Conservation (phyloP, 441 rosid genomes). For the Codiaeum variegatum region DNA sequence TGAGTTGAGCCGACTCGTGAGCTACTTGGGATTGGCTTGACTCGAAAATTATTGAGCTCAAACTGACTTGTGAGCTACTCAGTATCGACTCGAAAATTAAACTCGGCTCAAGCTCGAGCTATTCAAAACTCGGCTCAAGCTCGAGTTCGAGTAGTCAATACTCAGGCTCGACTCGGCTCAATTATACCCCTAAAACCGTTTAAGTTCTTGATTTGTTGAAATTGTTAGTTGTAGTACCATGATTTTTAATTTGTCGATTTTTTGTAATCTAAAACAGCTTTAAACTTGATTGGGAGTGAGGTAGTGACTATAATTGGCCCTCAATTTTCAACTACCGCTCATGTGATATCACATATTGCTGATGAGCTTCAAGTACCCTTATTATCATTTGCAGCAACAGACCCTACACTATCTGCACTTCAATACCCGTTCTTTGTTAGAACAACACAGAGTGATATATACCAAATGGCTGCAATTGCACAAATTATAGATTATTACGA, state of each 20-base stretch:
- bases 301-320: constrained; percentile 83
- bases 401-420: constrained; percentile 68
- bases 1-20: too few relatives aligned
- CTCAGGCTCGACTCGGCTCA: too few relatives aligned
- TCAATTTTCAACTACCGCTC: constrained; percentile 69
- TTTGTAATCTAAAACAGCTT: constrained; percentile 32
- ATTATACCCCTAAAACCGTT: too few relatives aligned
- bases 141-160: too few relatives aligned
- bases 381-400: constrained; percentile 74
- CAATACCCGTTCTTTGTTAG: constrained; percentile 77
- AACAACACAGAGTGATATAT: constrained; percentile 70
- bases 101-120: too few relatives aligned
- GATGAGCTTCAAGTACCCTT: constrained; percentile 65
- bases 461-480: constrained; percentile 80
- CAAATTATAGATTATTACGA: constrained; percentile 53
- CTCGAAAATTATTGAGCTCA: too few relatives aligned
- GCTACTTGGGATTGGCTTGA: too few relatives aligned
- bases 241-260: constrained; percentile 1
- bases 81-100: too few relatives aligned
- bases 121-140: too few relatives aligned
- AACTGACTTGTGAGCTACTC: too few relatives aligned
- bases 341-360: constrained; percentile 57
- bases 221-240: not conserved
- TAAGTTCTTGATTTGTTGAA: not conserved
- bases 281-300: constrained; percentile 64